A percentile compares a stretch with the other conserved stretches of the same genome.
Evolutionary conservation across 495 filamentous ascomycete genomes (phyloP).

Genomic region (Daldinia childiae): DNA sequence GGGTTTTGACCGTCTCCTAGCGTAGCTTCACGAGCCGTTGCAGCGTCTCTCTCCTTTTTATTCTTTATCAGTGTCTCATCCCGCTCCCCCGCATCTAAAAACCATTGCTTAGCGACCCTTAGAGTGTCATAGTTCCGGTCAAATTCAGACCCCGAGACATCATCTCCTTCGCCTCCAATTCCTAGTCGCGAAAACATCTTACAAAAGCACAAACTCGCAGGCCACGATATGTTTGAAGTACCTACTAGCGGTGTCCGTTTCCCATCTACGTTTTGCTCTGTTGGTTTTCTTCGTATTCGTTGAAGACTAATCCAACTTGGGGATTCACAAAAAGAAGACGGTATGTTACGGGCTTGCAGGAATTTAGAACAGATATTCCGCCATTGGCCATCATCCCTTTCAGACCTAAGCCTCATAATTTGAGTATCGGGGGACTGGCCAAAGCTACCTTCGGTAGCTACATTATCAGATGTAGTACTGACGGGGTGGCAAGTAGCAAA

Average conservation of each 20-base stretch:
- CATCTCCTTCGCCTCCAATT: constrained; percentile 37
- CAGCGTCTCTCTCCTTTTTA: constrained; percentile 63
- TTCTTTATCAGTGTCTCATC: constrained; percentile 58
- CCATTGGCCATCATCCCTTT: constrained; percentile 54
- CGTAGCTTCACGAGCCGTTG: constrained; percentile 54
- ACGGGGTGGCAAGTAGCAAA: constrained; percentile 54
- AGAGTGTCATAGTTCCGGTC: constrained; percentile 66
- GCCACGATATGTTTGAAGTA: constrained; percentile 58
- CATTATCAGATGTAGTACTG: constrained; percentile 34
- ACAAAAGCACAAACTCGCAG: constrained; percentile 60
- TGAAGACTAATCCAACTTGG: constrained; percentile 43
- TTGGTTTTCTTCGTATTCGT: constrained; percentile 49
- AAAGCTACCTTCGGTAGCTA: constrained; percentile 38
- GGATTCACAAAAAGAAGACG: constrained; percentile 42
- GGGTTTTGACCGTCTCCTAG: constrained; percentile 50
- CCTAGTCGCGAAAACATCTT: constrained; percentile 45
- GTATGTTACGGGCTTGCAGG: constrained; percentile 55
- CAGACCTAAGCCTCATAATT: constrained; percentile 47
- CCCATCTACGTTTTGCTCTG: constrained; percentile 53
- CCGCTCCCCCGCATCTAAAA: constrained; percentile 56
- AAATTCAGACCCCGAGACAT: constrained; percentile 19
- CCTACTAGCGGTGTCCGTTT: constrained; percentile 51
- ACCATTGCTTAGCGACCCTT: constrained; percentile 75
- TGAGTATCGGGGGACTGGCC: constrained; percentile 62
- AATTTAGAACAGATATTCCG: constrained; percentile 52